Evolutionary conservation across 140 eudicot species (phyloP), one percentile per base, ranked within the genome.

Genomic region (Flaveria floridana): DNA sequence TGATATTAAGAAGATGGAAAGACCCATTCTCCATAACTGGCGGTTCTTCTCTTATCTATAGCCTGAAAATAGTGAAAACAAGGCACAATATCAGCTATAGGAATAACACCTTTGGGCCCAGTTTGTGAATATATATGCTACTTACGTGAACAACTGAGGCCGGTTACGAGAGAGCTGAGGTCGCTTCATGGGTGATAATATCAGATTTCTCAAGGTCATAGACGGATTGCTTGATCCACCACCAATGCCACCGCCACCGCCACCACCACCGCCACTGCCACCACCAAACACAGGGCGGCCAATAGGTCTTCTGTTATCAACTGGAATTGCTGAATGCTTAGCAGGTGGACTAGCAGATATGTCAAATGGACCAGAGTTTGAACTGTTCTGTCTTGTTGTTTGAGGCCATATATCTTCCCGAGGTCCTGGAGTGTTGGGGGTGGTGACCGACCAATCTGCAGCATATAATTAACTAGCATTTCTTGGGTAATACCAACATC

Each of bases 401-500:
- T 85, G 78, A 39, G 88, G 90, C 99, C 99, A 94, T 57, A 87
- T 79, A 61, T 88, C 96, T 71, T 90, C 99, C 57, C 90, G 89
- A 52, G 96, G 92, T 78, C 97, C 99, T 94, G 99, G 97, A 82
- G 99, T 94, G 70, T 85, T 90, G 79, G 99, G 99, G 86, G 96
- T 88, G 90, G 71, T 46, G 79, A 84, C 86, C 89, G 86, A 84
- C 87, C 97, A 84, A 88, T 91, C 99, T 94, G 97, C 90, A 72
- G 84, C 80, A 84, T 80, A 79, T 94, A 86, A 94, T 88, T 74
- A 85, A 88, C 99, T 87, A 79, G 89, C 79, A 84, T 88, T 90
- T 87, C 79, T 83, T 59, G 88, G 85, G 71, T 57, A 65, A 78
- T 25, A 79, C 65, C 78, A 84, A 44, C 75, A 53, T 37, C 20